Evolutionary conservation across 169 alveolate genomes (phyloP), one percentile per base, ranked within the genome.

Genomic region (Plasmodium sp.): DNA sequence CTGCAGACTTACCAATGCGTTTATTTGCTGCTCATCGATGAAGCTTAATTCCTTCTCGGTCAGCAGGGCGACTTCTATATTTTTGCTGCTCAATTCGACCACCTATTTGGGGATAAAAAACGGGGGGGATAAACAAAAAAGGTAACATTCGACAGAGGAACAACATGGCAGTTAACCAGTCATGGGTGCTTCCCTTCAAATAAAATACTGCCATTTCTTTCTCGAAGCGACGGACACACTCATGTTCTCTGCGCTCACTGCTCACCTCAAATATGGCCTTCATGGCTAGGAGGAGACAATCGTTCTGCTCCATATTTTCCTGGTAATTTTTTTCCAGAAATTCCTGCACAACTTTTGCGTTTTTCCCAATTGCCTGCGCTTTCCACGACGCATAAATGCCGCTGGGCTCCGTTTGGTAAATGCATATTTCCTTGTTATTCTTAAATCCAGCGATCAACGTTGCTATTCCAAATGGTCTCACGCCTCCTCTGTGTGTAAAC

Each of bases 401-500:
- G 34, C 99, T 98, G 5, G 99, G 99, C 85, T 99, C 99, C 27
- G 99, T 99, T 95, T 98, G 99, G 94, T 95, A 99, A 81, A 98
- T 97, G 73, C 98, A 98, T 7, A 99, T 99, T 43, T 96, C 96
- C n/a, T 98, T 97, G 82, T 96, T 95, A 84, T 96, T 96, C 77
- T 98, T 99, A 83, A 96, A 97, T 31, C 99, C 99, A 1, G 98
- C 99, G 62, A 99, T 97, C 62, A 99, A 93, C 71, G 99, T 98
- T 43, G 99, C 98, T 56, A 99, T 98, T 81, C 99, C 99, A 95
- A 98, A 99, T 56, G 99, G 99, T 75, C 99, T 97, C n/a, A 99
- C 99, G 1, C 99, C 99, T 39, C 99, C 99, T 84, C 98, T 96
- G 84, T 99, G 99, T 16, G 99, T 99, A 92, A 98, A 99, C 84